Conservation (phyloP, 208 protist genomes). For the Zelonia costaricensis region DNA sequence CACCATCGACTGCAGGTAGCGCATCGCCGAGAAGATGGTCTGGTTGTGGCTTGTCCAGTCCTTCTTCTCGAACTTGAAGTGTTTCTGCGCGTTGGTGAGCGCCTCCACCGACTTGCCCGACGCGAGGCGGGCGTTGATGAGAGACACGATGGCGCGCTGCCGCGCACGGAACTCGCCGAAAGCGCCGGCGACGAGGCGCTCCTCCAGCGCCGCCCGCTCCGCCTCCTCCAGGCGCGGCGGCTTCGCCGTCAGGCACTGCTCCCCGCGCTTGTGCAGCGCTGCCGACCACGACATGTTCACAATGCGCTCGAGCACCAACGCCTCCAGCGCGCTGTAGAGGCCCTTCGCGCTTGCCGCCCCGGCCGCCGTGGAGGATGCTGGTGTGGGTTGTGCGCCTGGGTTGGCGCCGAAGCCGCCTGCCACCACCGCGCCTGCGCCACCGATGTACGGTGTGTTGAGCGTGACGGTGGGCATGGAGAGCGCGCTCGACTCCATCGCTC, state of each 20-base stretch:
- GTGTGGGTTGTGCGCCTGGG: too few species aligned
- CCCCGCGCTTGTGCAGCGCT: conserved; percentile 75
- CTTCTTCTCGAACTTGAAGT: conserved; percentile 77
- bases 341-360: background rate
- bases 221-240: conserved; percentile 59
- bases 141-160: conserved; percentile 69
- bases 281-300: conserved; percentile 65
- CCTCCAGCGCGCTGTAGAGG: conserved; percentile 19
- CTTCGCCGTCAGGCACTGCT: conserved; percentile 61
- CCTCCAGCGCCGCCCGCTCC: conserved; percentile 38
- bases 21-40: conserved; percentile 58
- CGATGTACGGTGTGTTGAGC: too few species aligned
- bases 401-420: too few species aligned
- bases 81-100: conserved; percentile 44
- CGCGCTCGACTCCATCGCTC: conserved; percentile 6
- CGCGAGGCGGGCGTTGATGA: conserved; percentile 57
- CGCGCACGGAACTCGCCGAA: conserved; percentile 53
- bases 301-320: conserved; percentile 47
- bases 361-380: background rate
- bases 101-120: conserved; percentile 65
- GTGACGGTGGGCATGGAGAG: conserved; percentile 7
- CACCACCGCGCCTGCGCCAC: too few species aligned
- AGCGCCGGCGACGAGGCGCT: conserved; percentile 46
- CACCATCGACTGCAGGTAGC: conserved; percentile 82
- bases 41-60: conserved; percentile 59